A percentile compares a stretch with the other conserved stretches of the same genome.
Conservation (phyloP, 1,284 basidiomycete species). For the Heliocybe sulcata region DNA sequence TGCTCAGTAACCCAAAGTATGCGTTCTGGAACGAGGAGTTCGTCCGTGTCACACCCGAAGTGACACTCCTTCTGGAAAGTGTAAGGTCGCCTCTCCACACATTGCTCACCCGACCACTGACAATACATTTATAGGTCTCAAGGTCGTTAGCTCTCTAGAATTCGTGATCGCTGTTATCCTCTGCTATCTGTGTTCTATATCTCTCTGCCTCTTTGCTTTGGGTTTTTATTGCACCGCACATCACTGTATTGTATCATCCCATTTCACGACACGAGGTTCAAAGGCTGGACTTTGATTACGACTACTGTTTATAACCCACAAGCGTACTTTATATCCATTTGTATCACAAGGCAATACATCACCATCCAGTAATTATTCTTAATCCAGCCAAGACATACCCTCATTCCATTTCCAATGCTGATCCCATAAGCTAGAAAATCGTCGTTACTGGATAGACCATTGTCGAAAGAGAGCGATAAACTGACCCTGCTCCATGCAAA, state of each 20-base stretch:
- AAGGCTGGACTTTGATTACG: slow-evolving; percentile 35
- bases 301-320: slow-evolving; percentile 21
- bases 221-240: slow-evolving; percentile 20
- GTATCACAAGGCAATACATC: slow-evolving; percentile 4
- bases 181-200: slow-evolving; percentile 62
- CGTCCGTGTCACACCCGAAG: slow-evolving; percentile 73
- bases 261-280: not conserved
- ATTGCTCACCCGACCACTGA: slow-evolving; percentile 5
- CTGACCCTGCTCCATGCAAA: slow-evolving; percentile 67
- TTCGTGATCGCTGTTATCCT: slow-evolving; percentile 35
- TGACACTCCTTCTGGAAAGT: slow-evolving; percentile 73
- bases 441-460: not conserved
- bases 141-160: slow-evolving; percentile 72
- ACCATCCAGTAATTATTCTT: not conserved
- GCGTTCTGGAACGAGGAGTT: slow-evolving; percentile 86
- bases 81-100: slow-evolving; percentile 35
- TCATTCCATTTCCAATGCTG: slow-evolving; percentile 50
- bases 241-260: slow-evolving; percentile 16
- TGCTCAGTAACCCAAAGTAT: slow-evolving; percentile 78
- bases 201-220: slow-evolving; percentile 30
- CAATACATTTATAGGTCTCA: slow-evolving; percentile 6
- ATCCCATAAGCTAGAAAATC: slow-evolving; percentile 32
- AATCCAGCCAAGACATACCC: slow-evolving; percentile 31
- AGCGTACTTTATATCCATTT: slow-evolving; percentile 2
- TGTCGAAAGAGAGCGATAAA: slow-evolving; percentile 3